Percentiles rank a stretch among this genome's conserved stretches.
Evolutionary conservation across 805 yeast species (phyloP).

Genomic region (Yamadazyma nakazawae): DNA sequence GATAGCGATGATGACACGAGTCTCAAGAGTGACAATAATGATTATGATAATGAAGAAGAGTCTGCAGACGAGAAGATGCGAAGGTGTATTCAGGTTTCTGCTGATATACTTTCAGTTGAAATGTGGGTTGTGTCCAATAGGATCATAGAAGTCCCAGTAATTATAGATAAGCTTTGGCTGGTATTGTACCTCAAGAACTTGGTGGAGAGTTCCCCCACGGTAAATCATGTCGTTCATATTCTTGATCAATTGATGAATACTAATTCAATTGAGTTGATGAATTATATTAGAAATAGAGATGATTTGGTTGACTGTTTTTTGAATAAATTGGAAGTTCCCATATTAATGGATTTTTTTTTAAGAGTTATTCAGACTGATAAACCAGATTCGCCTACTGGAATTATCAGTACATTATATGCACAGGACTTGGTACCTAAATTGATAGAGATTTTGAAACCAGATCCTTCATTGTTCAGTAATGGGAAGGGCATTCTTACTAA

Average conservation of each 20-base stretch:
- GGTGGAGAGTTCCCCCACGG: slow-evolving; percentile 37
- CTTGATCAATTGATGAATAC: slow-evolving; percentile 80
- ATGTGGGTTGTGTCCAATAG: slow-evolving; percentile 42
- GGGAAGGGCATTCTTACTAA: slow-evolving; percentile 22
- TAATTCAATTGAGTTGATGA: slow-evolving; percentile 56
- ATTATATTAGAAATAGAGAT: slow-evolving; percentile 66
- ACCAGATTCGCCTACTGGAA: slow-evolving; percentile 84
- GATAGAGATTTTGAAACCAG: slow-evolving; percentile 67
- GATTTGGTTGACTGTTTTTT: slow-evolving; percentile 76
- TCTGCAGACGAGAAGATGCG: slow-evolving; percentile 30
- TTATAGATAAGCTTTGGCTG: slow-evolving; percentile 43
- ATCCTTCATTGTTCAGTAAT: slow-evolving; percentile 49
- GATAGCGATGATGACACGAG: slow-evolving; percentile 8
- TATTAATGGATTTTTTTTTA: slow-evolving; percentile 86
- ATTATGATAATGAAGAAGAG: slow-evolving; percentile 21
- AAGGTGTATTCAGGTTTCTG: slow-evolving; percentile 36
- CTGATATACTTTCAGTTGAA: slow-evolving; percentile 39
- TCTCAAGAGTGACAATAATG: slow-evolving; percentile 11
- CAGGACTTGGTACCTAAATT: slow-evolving; percentile 74
- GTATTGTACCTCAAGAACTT: slow-evolving; percentile 29
- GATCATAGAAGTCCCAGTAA: slow-evolving; percentile 39
- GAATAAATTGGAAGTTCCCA: slow-evolving; percentile 86
- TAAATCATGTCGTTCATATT: slow-evolving; percentile 51
- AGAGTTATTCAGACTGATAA: slow-evolving; percentile 92
- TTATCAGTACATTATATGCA: slow-evolving; percentile 68